Percentiles rank a stretch among this genome's conserved stretches.
Conservation (phyloP, 768 basidiomycete species). For the Coprinopsis marcescibilis region DNA sequence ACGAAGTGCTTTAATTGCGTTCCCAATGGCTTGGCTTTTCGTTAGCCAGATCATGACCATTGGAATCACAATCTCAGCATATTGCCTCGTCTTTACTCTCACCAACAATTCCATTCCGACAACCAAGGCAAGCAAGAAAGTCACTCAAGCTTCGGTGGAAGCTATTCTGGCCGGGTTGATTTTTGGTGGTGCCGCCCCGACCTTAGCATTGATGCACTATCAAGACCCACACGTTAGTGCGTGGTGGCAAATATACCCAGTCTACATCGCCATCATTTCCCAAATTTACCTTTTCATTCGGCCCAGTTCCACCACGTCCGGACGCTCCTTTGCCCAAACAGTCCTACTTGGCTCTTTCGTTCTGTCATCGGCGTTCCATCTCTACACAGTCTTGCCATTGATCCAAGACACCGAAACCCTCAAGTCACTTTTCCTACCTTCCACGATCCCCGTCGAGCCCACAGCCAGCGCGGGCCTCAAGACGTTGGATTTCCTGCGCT, state of each 20-base stretch:
- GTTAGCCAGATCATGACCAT: slow-evolving; percentile 37
- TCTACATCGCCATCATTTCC: slow-evolving; percentile 38
- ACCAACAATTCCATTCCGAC: slow-evolving; percentile 23
- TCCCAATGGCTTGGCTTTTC: slow-evolving; percentile 36
- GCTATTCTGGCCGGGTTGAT: slow-evolving; percentile 46
- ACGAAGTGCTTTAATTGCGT: slow-evolving; percentile 29
- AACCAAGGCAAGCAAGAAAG: slow-evolving; percentile 13
- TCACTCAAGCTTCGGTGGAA: slow-evolving; percentile 41
- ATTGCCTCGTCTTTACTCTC: slow-evolving; percentile 41
- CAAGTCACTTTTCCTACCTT: slow-evolving; percentile 32
- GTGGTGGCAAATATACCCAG: slow-evolving; percentile 50
- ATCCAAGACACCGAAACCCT: slow-evolving; percentile 25
- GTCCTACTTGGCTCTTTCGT: slow-evolving; percentile 38
- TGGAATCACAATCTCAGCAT: slow-evolving; percentile 41
- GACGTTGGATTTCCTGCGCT: slow-evolving; percentile 40
- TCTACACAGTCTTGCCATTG: slow-evolving; percentile 33
- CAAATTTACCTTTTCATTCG: slow-evolving; percentile 34
- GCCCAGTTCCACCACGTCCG: slow-evolving; percentile 29
- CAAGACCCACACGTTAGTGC: slow-evolving; percentile 40
- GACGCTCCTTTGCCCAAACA: slow-evolving; percentile 29
- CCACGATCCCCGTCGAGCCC: slow-evolving; percentile 22
- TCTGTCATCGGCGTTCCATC: slow-evolving; percentile 35
- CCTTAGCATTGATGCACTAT: slow-evolving; percentile 37
- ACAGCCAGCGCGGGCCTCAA: slow-evolving; percentile 20
- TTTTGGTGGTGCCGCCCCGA: slow-evolving; percentile 41